A percentile compares a stretch with the other conserved stretches of the same genome.
Conservation (phyloP, 2,329 filamentous ascomycete species). For the Calonectria henricotiae region DNA sequence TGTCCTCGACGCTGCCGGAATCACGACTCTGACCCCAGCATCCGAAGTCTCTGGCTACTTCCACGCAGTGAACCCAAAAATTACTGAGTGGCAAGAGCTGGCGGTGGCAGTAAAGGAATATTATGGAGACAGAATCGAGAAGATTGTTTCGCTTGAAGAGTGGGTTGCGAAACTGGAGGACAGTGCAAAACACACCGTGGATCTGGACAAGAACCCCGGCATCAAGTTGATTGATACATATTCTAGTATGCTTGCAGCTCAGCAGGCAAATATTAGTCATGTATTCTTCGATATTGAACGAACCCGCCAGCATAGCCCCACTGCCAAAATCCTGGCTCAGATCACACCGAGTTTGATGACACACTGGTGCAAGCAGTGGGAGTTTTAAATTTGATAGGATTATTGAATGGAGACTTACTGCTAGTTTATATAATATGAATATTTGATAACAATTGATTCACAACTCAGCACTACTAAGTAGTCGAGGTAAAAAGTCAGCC, state of each 20-base stretch:
- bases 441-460: not conserved
- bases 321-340: not conserved
- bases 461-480: too few species aligned
- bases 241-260: not conserved
- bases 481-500: too few species aligned
- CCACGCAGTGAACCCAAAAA: slow-evolving; percentile 2
- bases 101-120: not conserved
- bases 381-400: not conserved
- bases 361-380: slow-evolving; percentile 15
- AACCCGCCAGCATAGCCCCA: not conserved
- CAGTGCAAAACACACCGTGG: not conserved
- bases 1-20: not conserved
- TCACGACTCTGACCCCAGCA: not conserved
- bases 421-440: not conserved
- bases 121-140: not conserved
- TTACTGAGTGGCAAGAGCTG: not conserved
- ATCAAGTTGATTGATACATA: slow-evolving; percentile 25
- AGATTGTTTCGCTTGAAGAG: slow-evolving; percentile 14
- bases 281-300: slow-evolving; percentile 11
- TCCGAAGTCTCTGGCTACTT: not conserved
- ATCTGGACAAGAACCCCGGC: slow-evolving; percentile 12
- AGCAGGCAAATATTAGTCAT: not conserved
- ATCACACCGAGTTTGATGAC: slow-evolving; percentile 2
- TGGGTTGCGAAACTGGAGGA: not conserved
- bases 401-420: not conserved